phyloP scores from a whole-genome alignment of 108 stramenopile genomes.

The Epipyxis sp. region DNA sequence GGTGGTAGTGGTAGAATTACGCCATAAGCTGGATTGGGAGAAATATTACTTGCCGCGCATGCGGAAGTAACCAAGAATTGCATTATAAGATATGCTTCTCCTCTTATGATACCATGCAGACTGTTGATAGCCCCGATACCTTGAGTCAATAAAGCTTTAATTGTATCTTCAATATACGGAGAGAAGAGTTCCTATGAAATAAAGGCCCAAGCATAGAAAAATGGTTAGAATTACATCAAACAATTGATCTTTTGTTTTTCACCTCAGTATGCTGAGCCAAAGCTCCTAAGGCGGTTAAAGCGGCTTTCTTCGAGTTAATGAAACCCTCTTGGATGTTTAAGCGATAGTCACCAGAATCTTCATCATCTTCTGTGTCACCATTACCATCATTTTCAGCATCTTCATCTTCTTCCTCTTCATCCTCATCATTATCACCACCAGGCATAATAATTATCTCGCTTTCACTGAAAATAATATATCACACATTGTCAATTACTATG shows the following conservation, averaged over 20 bases:
- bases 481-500: too few species aligned
- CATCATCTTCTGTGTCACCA: constrained; percentile 61
- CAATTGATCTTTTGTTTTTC: too few species aligned
- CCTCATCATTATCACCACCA: too few species aligned
- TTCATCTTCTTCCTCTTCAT: constrained; percentile 44
- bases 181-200: constrained; percentile 75
- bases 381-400: constrained; percentile 26
- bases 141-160: constrained; percentile 64
- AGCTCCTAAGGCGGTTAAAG: constrained; percentile 89
- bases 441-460: too few species aligned
- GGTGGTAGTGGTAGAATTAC: neutral
- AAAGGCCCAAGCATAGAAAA: too few species aligned
- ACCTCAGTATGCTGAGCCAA: constrained; percentile 84
- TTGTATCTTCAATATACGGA: constrained; percentile 69
- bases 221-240: too few species aligned
- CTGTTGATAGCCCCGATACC: neutral
- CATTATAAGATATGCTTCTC: neutral
- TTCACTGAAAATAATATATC: too few species aligned
- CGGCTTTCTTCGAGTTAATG: constrained; percentile 90
- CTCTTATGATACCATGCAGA: neutral
- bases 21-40: neutral
- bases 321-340: constrained; percentile 83
- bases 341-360: constrained; percentile 68
- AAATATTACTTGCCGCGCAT: neutral
- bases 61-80: neutral